Conservation (phyloP, 2,329 filamentous ascomycete genomes). For the Zymoseptoria tritici region DNA sequence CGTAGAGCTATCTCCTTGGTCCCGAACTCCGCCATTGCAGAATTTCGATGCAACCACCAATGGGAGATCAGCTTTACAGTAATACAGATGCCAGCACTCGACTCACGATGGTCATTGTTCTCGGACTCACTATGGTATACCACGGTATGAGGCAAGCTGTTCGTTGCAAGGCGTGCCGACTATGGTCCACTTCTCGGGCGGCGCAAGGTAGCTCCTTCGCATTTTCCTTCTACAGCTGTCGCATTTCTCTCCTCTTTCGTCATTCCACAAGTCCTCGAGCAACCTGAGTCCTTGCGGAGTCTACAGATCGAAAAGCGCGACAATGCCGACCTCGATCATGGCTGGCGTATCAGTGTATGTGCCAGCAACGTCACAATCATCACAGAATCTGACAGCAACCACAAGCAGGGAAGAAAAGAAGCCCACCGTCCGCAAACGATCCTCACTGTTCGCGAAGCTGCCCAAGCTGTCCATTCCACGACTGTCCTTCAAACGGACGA, state of each 20-base stretch:
- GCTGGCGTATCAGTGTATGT: not conserved
- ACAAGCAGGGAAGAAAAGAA: not conserved
- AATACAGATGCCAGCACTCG: not conserved
- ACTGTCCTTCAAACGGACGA: not conserved
- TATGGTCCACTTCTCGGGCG: not conserved
- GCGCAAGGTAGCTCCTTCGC: not conserved
- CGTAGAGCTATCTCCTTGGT: not conserved
- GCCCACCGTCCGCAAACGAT: not conserved
- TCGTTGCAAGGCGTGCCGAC: not conserved
- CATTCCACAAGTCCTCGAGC: not conserved
- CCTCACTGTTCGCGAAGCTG: not conserved
- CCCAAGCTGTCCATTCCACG: not conserved
- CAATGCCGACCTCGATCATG: not conserved
- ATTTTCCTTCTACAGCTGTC: not conserved
- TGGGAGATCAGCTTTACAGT: not conserved
- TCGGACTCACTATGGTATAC: not conserved
- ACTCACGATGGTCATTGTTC: not conserved
- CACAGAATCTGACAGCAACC: not conserved
- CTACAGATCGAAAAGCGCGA: not conserved
- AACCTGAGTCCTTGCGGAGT: not conserved
- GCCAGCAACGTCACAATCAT: not conserved
- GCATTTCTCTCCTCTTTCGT: not conserved
- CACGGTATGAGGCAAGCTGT: not conserved
- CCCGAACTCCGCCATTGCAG: not conserved
- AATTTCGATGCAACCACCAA: not conserved